Evolutionary conservation across 208 protist species (phyloP), one percentile per base, ranked within the genome.

Genomic region (Leishmania aethiopica): DNA sequence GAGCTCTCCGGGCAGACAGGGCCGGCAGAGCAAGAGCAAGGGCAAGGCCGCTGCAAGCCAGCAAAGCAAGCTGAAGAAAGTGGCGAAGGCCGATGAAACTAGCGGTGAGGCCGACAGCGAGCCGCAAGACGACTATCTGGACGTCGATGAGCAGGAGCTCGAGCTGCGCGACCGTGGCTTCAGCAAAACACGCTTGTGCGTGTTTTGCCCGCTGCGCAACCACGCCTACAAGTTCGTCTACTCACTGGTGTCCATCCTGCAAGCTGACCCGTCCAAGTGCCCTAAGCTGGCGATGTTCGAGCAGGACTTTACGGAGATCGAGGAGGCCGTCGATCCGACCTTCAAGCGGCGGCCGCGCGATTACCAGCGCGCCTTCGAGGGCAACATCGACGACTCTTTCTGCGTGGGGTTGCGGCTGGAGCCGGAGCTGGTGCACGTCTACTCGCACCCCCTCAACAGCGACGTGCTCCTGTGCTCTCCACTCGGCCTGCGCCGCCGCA

Each of bases 351-450:
- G 97, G 53, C 91, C 96, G 57, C 86, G 86, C 25, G 97, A 99
- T 78, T 99, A 96, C 82, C 91, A 96, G 84, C 82, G 96, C 55
- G 88, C 96, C 80, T 99, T 99, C 76, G 89, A 94, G 53, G 98
- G 98, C 70, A 99, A 99, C 87, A 98, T 98, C 69, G 97, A 99
- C 82, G 99, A 99, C 86, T 86, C 92, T 70, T 99, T 99, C 90
- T 95, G 95, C 78, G 89, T 99, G 17, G 98, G 98, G 17, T 78
- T 99, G 13, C 90, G 89, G 3, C 79, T 96, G 28, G 87, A 93
- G 82, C 87, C 89, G 45, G 90, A 87, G 40, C 84, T 88, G 28
- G 86, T 99, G 67, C 89, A 91, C 77, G 84, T 99, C 55, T 99
- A 98, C 83, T 70, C 96, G 28, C 92, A 98, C 76, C 96, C 98